Percentiles rank a stretch among this genome's conserved stretches.
These are phyloP conservation scores for Phaffia rhodozyma DNA, from an alignment of 1,284 basidiomycete species.

Conservation along the genomic window DNA sequence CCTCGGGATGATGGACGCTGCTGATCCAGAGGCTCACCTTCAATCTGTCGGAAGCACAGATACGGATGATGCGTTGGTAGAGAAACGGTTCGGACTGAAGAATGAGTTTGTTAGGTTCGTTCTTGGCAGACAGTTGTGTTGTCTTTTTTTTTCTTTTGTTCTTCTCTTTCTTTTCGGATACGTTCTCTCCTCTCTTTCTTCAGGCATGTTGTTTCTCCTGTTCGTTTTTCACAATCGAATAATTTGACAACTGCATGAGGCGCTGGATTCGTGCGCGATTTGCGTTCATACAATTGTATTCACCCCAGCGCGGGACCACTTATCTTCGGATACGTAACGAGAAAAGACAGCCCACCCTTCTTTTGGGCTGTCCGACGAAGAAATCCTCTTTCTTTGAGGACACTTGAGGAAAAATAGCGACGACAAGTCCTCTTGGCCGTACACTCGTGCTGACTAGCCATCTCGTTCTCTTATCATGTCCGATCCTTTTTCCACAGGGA, in stretches of 20 bases:
- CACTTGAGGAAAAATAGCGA: not conserved
- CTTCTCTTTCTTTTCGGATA: no score
- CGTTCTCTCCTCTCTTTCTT: no score
- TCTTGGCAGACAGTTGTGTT: no score
- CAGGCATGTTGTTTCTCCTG: no score
- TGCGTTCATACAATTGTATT: no score
- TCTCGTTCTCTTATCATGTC: not conserved
- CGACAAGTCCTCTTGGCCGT: not conserved
- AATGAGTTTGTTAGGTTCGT: slow-evolving; percentile 16
- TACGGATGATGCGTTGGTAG: not conserved
- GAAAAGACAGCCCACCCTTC: no score
- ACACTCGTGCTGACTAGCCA: not conserved
- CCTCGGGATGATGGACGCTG: not conserved
- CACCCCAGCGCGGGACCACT: no score
- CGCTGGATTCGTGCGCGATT: not conserved
- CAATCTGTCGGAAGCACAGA: not conserved
- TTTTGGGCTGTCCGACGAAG: no score
- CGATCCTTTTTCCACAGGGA: not conserved
- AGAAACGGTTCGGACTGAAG: slow-evolving; percentile 17
- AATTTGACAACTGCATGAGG: not conserved
- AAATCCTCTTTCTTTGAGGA: no score
- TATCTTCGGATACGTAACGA: no score
- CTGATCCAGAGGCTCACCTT: not conserved
- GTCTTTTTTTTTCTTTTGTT: no score
- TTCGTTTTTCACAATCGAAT: no score